These are phyloP conservation scores for Trichoderma atrobrunneum DNA, from an alignment of 2,329 filamentous ascomycete genomes.

Conservation along the genomic window DNA sequence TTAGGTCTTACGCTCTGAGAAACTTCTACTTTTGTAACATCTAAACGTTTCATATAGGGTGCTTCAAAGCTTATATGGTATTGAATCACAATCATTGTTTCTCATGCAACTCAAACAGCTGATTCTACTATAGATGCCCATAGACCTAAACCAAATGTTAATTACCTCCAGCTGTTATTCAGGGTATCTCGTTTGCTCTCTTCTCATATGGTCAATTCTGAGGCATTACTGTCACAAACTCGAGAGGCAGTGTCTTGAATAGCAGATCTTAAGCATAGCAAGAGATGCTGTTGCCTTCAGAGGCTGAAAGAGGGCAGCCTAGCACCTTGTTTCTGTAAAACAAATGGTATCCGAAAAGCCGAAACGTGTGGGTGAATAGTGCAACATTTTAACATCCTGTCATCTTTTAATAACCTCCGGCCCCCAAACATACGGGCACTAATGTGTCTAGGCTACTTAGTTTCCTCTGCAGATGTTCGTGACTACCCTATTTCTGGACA, in stretches of 20 bases:
- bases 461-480: neutral
- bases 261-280: no score
- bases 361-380: neutral
- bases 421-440: neutral
- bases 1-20: neutral
- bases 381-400: neutral
- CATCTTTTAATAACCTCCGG: neutral
- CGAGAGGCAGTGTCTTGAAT: no score
- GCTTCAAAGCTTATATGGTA: neutral
- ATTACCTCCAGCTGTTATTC: no score
- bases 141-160: neutral
- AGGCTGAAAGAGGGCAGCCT: no score
- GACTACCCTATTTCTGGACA: neutral
- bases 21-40: neutral
- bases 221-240: no score
- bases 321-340: no score
- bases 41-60: neutral
- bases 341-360: no score
- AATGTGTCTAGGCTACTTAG: neutral
- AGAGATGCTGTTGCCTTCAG: no score
- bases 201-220: no score
- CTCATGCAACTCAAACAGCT: neutral
- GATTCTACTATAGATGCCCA: neutral
- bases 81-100: no score
- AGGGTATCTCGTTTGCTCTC: no score